A percentile compares a stretch with the other conserved stretches of the same genome.
These are phyloP conservation scores for Helichrysum umbraculigerum DNA, from an alignment of 129 eudicot genomes.

Conservation along the genomic window DNA sequence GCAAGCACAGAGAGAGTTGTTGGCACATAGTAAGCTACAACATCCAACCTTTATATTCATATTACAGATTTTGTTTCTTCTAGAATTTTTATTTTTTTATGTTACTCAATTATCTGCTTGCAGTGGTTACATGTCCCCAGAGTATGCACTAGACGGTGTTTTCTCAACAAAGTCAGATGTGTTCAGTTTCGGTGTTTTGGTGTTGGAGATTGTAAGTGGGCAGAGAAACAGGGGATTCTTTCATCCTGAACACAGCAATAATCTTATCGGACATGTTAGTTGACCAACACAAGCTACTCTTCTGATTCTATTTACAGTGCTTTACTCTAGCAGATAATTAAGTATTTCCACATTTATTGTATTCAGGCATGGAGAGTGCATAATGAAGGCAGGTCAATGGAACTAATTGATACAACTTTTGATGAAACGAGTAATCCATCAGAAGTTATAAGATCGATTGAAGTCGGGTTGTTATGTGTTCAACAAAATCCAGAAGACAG, in stretches of 20 bases:
- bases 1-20: constrained; percentile 40
- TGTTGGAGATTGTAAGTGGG: constrained; percentile 49
- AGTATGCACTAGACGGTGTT: constrained; percentile 45
- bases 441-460: constrained; percentile 37
- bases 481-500: constrained; percentile 41
- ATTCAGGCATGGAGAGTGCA: constrained; percentile 29
- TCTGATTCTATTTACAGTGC: neutral
- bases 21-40: constrained; percentile 39
- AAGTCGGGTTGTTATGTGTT: constrained; percentile 37
- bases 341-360: neutral
- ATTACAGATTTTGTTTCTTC: too few species aligned
- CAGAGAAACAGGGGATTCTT: constrained; percentile 34
- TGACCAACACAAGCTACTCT: neutral
- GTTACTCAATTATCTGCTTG: neutral
- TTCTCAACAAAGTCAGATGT: constrained; percentile 52
- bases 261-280: constrained; percentile 51
- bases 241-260: constrained; percentile 30
- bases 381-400: constrained; percentile 31
- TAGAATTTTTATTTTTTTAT: too few species aligned
- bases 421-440: constrained; percentile 2
- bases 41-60: neutral
- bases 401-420: constrained; percentile 19
- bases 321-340: neutral
- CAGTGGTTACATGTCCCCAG: constrained; percentile 51
- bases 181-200: constrained; percentile 43